These are phyloP conservation scores for Ogataea nakhonphanomensis DNA, from an alignment of 805 yeast genomes.

Conservation along the genomic window DNA sequence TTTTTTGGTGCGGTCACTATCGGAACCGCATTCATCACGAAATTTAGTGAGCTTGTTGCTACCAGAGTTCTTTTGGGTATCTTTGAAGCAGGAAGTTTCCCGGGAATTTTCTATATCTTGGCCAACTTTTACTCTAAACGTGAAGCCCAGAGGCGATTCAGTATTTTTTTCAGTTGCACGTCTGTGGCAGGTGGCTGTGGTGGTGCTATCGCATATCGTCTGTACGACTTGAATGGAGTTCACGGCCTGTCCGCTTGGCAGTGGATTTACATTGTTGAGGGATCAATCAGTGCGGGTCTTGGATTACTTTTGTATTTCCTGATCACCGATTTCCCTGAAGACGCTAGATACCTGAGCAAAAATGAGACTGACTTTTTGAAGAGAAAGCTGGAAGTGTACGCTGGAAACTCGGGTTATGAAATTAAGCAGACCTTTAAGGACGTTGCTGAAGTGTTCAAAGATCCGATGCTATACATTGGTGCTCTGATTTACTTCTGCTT, in stretches of 20 bases:
- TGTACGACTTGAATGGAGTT: conserved; percentile 50
- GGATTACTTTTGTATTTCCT: conserved; percentile 38
- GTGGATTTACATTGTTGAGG: conserved; percentile 43
- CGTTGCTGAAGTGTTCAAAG: conserved; percentile 50
- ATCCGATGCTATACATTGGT: conserved; percentile 53
- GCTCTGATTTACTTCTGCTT: conserved; percentile 63
- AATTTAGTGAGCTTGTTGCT: conserved; percentile 55
- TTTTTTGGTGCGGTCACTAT: conserved; percentile 62
- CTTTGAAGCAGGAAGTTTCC: conserved; percentile 70
- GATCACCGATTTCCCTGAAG: conserved; percentile 72
- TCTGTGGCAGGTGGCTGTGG: conserved; percentile 78
- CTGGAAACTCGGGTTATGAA: conserved; percentile 49
- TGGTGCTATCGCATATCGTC: conserved; percentile 67
- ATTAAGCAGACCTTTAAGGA: conserved; percentile 44
- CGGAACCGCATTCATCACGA: conserved; percentile 62
- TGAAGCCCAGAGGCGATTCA: conserved; percentile 68
- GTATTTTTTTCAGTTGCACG: conserved; percentile 67
- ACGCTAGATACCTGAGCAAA: conserved; percentile 48
- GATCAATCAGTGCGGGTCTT: conserved; percentile 34
- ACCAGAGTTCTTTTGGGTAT: conserved; percentile 66
- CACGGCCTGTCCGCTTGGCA: conserved; percentile 44
- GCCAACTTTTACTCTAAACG: conserved; percentile 60
- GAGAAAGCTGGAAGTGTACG: conserved; percentile 55
- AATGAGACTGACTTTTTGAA: conserved; percentile 55
- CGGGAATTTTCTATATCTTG: conserved; percentile 68